Evolutionary conservation across 805 yeast genomes (phyloP).

Genomic region (Blastobotrys parvus): DNA sequence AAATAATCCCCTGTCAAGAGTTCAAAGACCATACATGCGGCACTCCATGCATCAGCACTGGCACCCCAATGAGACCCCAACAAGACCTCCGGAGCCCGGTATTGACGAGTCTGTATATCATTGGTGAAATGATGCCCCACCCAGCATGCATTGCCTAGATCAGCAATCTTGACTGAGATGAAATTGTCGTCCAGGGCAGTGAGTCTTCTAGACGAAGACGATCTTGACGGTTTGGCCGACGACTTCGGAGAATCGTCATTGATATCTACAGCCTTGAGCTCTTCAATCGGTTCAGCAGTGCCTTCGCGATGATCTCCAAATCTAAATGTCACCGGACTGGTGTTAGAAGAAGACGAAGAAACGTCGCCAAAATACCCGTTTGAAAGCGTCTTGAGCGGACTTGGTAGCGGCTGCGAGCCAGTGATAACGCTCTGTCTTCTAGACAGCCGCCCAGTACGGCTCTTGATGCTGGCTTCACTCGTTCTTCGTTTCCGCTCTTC

Average conservation of each 20-base stretch:
- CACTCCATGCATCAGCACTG: conserved; percentile 92
- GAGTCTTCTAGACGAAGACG: conserved; percentile 8
- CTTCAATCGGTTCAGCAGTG: conserved; percentile 7
- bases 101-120: conserved; percentile 87
- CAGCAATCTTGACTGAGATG: conserved; percentile 82
- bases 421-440: conserved; percentile 72
- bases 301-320: conserved; percentile 3
- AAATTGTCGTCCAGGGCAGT: conserved; percentile 33
- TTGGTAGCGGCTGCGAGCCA: conserved; percentile 89
- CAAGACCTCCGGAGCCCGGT: conserved; percentile 83
- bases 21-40: conserved; percentile 87
- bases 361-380: conserved; percentile 11
- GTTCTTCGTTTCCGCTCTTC: conserved; percentile 31
- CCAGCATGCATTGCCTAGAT: conserved; percentile 89
- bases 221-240: conserved; percentile 7
- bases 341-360: conserved; percentile 5
- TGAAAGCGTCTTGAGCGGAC: conserved; percentile 57
- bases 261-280: conserved; percentile 6
- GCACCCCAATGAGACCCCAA: conserved; percentile 89
- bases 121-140: conserved; percentile 71
- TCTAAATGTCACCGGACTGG: conserved; percentile 6
- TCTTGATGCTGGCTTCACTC: conserved; percentile 10
- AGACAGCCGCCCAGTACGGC: conserved; percentile 36
- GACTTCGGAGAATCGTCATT: conserved; percentile 1
- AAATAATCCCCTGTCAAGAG: conserved; percentile 88